phyloP scores from a whole-genome alignment of 2,329 filamentous ascomycete genomes.

The Neonectria ditissima region DNA sequence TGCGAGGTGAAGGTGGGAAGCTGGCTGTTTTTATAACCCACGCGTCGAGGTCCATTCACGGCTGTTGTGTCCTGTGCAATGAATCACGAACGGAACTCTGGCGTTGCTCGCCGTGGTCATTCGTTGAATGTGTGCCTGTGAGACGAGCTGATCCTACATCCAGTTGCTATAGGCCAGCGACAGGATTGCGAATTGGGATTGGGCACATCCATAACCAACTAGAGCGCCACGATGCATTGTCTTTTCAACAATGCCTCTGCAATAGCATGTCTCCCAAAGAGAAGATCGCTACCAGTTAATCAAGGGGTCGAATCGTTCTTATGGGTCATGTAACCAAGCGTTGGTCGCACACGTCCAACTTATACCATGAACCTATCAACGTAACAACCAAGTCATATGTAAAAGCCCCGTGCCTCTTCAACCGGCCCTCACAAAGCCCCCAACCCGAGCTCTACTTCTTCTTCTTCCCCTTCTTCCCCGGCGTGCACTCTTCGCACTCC shows the following conservation, averaged over 20 bases:
- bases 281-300: not conserved
- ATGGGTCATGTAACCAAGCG: too few relatives aligned
- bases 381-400: not conserved
- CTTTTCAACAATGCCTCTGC: not conserved
- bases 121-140: not conserved
- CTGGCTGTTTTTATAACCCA: not conserved
- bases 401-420: too few relatives aligned
- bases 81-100: not conserved
- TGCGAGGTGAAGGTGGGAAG: not conserved
- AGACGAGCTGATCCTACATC: not conserved
- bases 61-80: not conserved
- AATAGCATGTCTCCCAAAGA: not conserved
- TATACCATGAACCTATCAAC: not conserved
- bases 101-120: not conserved
- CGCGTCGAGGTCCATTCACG: not conserved
- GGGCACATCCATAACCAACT: not conserved
- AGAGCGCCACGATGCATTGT: too few relatives aligned
- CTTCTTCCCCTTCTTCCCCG: too few relatives aligned
- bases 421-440: too few relatives aligned
- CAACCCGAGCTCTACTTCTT: too few relatives aligned
- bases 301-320: too few relatives aligned
- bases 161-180: not conserved
- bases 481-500: not conserved
- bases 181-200: not conserved
- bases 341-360: too few relatives aligned